Conservation (phyloP, 139 green algal species). For the Chlorella sp. region DNA sequence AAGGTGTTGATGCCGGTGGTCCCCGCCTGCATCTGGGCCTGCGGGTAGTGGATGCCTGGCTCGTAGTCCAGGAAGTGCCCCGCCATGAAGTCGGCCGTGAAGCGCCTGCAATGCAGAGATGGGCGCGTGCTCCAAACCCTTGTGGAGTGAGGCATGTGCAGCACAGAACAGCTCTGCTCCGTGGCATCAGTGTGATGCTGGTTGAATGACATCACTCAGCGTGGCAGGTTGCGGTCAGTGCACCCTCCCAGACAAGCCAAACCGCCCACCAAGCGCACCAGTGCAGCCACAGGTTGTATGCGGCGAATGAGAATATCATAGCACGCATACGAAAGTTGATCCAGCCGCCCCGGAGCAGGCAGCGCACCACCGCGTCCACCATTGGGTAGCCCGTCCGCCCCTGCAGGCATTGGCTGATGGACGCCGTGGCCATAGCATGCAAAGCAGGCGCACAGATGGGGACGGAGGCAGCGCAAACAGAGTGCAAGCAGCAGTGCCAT, state of each 20-base stretch:
- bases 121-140: no score
- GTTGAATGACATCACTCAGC: no score
- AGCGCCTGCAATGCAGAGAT: background rate
- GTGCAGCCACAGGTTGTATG: slow-evolving; percentile 9
- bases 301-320: slow-evolving; percentile 1
- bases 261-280: background rate
- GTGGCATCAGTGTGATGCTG: no score
- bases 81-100: slow-evolving; percentile 15
- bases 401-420: background rate
- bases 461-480: no score
- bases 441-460: background rate
- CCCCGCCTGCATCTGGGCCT: slow-evolving; percentile 12
- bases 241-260: no score
- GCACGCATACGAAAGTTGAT: slow-evolving; percentile 16
- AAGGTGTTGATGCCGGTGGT: slow-evolving; percentile 23
- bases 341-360: background rate
- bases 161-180: no score
- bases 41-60: slow-evolving; percentile 1
- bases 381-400: slow-evolving; percentile 5
- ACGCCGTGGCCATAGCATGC: background rate
- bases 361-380: slow-evolving; percentile 15
- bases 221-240: no score
- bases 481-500: background rate
- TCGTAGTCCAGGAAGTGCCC: slow-evolving; percentile 9
- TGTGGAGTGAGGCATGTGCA: no score